Evolutionary conservation across 495 filamentous ascomycete species (phyloP).

Genomic region (Choiromyces venosus): DNA sequence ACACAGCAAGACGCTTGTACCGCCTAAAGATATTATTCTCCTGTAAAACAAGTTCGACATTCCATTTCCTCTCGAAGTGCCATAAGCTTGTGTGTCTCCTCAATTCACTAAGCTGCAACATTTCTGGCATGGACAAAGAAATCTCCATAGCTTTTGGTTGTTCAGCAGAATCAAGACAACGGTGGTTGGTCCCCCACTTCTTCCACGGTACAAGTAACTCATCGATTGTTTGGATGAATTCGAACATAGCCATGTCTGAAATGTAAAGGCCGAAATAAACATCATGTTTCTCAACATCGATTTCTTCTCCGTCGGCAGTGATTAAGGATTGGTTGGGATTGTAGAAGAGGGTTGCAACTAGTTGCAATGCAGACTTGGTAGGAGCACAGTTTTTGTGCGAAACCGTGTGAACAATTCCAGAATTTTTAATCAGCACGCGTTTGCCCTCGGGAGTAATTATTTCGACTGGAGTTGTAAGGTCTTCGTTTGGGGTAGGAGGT

Average conservation of each 20-base stretch:
- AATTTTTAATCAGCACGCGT: conserved; percentile 53
- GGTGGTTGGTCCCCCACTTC: conserved; percentile 56
- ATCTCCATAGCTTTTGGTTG: conserved; percentile 67
- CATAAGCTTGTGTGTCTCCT: conserved; percentile 74
- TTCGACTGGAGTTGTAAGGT: conserved; percentile 23
- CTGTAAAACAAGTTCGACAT: conserved; percentile 73
- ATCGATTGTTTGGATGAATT: conserved; percentile 71
- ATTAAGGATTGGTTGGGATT: conserved; percentile 48
- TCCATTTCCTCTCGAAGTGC: conserved; percentile 79
- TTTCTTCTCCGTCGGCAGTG: conserved; percentile 54
- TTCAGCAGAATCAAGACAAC: conserved; percentile 59
- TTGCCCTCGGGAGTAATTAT: conserved; percentile 44
- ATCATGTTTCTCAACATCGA: conserved; percentile 37
- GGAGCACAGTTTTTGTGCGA: conserved; percentile 55
- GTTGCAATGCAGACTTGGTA: conserved; percentile 39
- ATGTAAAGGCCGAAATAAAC: conserved; percentile 65
- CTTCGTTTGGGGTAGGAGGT: conserved; percentile 4
- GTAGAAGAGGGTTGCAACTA: conserved; percentile 68
- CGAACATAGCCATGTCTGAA: conserved; percentile 60
- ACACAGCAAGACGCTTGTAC: conserved; percentile 76
- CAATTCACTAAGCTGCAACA: conserved; percentile 61
- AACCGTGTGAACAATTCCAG: conserved; percentile 53
- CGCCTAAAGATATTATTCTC: conserved; percentile 64
- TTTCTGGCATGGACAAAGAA: conserved; percentile 60
- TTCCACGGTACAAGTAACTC: conserved; percentile 48